Evolutionary conservation across 805 yeast genomes (phyloP), one percentile per base, ranked within the genome.

Genomic region (Jamesozyma rosinii): DNA sequence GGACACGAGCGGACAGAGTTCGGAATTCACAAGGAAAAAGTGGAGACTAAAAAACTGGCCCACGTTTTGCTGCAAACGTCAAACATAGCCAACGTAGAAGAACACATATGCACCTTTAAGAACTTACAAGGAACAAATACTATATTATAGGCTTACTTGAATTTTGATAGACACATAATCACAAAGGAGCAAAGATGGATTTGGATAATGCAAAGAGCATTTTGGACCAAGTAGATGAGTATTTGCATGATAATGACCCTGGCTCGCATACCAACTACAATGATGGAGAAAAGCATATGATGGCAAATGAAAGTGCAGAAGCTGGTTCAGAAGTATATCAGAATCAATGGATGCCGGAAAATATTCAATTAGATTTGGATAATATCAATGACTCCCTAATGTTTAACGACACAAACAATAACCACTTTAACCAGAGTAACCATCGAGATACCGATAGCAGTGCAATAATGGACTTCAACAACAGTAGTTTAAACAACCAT

Each of bases 181-280:
- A 38, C 15, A 14, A 30, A 21, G 5, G n/a, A n/a, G n/a, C 29
- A 22, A 27, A 27, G 11, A 43, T 44, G 47, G 42, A 43, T 37
- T 18, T 40, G 14, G 41, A 51, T 27, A 38, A 48, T n/a, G 49
- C 58, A 1, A 52, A 48, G 35, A 56, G 63, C 40, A 56, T 59
- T 15, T 42, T 59, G 27, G 64, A 59, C 46, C 64, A 59, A 37
- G 64, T 59, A 3, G 59, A 57, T 30, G 51, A 46, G 14, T 51
- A 45, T 35, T 30, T 51, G 9, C 49, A 51, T 24, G 49, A 48
- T n/a, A 38, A 43, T 30, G 40, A 41, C 18, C 35, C 26, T 17
- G 13, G n/a, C 3, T 3, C 18, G 5, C 38, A 34, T 40, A 6
- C 33, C 2, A 18, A n/a, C 4, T 34, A 27, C 30, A 29, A 29